Base-by-base conservation (phyloP, 805 yeast genomes). In the Starmerella lactis-condensi region DNA sequence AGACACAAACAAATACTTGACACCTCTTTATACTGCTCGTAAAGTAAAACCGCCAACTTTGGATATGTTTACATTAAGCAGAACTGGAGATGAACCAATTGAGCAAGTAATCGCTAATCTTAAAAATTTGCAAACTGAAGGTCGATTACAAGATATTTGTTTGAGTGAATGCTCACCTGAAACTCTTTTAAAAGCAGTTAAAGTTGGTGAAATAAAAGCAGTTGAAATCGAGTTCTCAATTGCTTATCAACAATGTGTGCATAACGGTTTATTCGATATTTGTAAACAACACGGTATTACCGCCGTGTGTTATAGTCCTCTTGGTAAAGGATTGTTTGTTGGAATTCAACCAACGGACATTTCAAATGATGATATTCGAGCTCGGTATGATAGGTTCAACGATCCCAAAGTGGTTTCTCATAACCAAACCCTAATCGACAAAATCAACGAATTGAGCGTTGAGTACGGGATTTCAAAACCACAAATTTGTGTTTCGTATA, bases 161-260 rank as follows among this genome's bases (percentile, higher is more conserved):
- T 56, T 82, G 28, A 69, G 81, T 31, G 94, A 82, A 53, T 75
- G 71, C 13, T 61, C 67, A 14, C 72, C 67, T 4, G 61, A 58
- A 0, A 66, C 83, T 10, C 64, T 83, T 34, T 49, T 53, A 15
- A 66, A 65, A 37, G 83, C 89, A 3, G 53, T 57, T 22, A 52
- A 58, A 25, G 64, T 67, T 3, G 52, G 53, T 28, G 75, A 72
- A 24, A 61, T 79, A 34, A 60, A 69, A 2, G 69, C 69, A 41
- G 77, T 75, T 26, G 94, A 82, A 56, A 61, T 75, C 26, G 95
- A 82, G 54, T 64, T 73, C 37, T 77, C 92, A 3, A 48, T 83
- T 35, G 67, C 74, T 56, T 51, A 69, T 11, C 64, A 67, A 26
- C 77, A 75, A 11, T 64, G 73, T 24, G 46, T 69, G 27, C 36